Base-by-base conservation (phyloP, 805 yeast genomes). In the Yarrowia alimentaria region DNA sequence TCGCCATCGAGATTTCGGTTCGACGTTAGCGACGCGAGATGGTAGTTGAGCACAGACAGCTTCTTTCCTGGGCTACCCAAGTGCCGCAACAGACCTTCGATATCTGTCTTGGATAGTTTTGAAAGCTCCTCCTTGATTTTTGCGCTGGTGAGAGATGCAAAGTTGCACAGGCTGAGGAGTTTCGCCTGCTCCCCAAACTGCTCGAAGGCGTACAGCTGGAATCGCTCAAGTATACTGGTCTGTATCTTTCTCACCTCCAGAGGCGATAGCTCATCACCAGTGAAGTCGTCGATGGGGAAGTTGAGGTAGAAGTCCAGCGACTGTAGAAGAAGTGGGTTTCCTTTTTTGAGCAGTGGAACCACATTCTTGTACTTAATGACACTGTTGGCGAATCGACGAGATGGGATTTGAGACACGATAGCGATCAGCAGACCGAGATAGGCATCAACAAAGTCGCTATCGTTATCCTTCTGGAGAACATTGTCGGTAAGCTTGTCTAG, bases 261-360 rank as follows among this genome's bases (percentile, higher is more conserved):
- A 14, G 33, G 31, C 13, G 40, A n/a, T 32, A 32, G 31, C 21
- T 47, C 51, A 14, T 33, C 32, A 9, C 75, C 76, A 0, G 71
- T 57, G 32, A 67, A 63, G 35, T 74, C 78, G 54, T 74, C 67
- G 13, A 75, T 58, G 3, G 78, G 77, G 54, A 66, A 73, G 31
- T 63, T 53, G 4, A 67, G 29, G 29, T 60, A 66, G 35, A 64
- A 61, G 8, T 56, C 54, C 5, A 68, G 50, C 1, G 60, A 31
- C 1, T 28, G 48, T 13, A 26, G 30, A 6, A 42, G 24, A 17
- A 10, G 21, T 6, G 25, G 16, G 16, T 43, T 43, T 6, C 50
- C 30, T 18, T 30, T 30, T 19, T 31, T 43, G 10, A 62, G 10
- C 8, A 45, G 31, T 1, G 64, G 56, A 6, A 59, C n/a, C 18